These are phyloP conservation scores for Pachysandra terminalis DNA, from an alignment of 164 flowering plant genomes.

Conservation along the genomic window DNA sequence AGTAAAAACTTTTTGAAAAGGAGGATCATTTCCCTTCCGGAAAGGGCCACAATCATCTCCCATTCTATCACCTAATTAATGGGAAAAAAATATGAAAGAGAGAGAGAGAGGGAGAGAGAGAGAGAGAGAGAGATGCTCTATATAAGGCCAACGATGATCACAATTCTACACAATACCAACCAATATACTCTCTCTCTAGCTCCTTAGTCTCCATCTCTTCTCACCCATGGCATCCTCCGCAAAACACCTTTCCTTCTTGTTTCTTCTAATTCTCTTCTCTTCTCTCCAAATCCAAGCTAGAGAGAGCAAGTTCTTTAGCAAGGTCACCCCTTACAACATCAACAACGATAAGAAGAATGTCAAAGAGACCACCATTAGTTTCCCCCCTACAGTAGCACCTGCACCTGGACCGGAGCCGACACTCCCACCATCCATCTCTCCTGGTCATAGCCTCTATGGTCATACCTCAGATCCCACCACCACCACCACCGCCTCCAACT, in stretches of 20 bases:
- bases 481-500: slow-evolving; percentile 3
- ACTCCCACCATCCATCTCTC: slow-evolving; percentile 6
- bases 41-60: slow-evolving; percentile 15
- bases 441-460: slow-evolving; percentile 36
- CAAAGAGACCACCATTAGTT: neutral
- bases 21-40: neutral
- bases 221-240: slow-evolving; percentile 24
- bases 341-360: neutral
- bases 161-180: neutral
- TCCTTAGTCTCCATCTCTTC: neutral
- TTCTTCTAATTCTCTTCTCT: slow-evolving; percentile 21
- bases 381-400: slow-evolving; percentile 4
- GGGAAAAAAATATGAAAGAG: neutral
- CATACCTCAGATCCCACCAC: slow-evolving; percentile 14
- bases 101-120: neutral
- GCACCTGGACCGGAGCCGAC: slow-evolving; percentile 17
- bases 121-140: neutral
- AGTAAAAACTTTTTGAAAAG: neutral
- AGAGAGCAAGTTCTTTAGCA: slow-evolving; percentile 44
- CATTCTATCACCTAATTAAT: slow-evolving; percentile 5
- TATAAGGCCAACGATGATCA: slow-evolving; percentile 3
- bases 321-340: slow-evolving; percentile 12
- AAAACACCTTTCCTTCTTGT: slow-evolving; percentile 15
- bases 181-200: neutral
- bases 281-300: slow-evolving; percentile 34